Conservation (phyloP, 2,329 filamentous ascomycete genomes). For the Bipolaris bicolor region DNA sequence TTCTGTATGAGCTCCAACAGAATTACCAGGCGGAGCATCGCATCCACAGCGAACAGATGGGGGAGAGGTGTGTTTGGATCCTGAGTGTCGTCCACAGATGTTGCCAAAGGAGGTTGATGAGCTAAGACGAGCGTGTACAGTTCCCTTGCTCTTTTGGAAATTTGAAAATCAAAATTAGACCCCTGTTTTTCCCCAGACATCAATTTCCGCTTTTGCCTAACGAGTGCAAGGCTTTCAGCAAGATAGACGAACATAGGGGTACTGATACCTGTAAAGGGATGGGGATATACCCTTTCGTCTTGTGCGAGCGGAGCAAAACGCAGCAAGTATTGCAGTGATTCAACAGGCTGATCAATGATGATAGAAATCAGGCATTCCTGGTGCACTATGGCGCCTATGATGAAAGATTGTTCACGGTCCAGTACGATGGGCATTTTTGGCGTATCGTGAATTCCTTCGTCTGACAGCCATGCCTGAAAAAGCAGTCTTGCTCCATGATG, state of each 20-base stretch:
- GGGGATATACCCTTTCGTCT: not conserved
- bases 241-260: not conserved
- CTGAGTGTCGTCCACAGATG: not conserved
- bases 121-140: not conserved
- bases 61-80: not conserved
- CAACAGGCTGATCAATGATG: not conserved
- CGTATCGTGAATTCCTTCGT: not conserved
- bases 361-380: not conserved
- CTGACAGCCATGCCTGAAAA: conserved; percentile 1
- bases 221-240: not conserved
- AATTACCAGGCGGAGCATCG: conserved; percentile 1
- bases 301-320: not conserved
- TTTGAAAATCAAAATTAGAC: not conserved
- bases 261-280: conserved; percentile 1
- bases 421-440: not conserved
- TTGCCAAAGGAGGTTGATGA: not conserved
- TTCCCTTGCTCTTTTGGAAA: not conserved
- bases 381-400: not conserved
- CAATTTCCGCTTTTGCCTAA: not conserved
- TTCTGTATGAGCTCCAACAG: not conserved
- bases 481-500: not conserved
- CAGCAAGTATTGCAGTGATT: not conserved
- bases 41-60: not conserved
- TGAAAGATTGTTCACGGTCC: not conserved
- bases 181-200: not conserved